Evolutionary conservation across 2,329 filamentous ascomycete genomes (phyloP), one percentile per base, ranked within the genome.

Genomic region (Hyphodiscus sp.): DNA sequence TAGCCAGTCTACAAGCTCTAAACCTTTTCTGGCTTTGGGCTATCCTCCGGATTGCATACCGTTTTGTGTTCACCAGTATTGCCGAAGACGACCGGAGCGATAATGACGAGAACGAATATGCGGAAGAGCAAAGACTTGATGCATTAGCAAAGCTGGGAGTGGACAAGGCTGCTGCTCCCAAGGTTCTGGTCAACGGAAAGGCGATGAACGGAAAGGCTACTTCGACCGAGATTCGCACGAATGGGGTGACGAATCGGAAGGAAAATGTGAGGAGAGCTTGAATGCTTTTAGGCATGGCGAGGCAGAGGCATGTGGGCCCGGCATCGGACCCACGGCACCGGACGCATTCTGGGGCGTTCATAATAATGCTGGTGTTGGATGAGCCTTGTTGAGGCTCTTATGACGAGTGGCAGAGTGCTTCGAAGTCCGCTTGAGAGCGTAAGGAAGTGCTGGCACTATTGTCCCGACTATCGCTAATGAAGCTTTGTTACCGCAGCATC

Each of bases 11-110:
- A 38, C 87, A 91, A 70, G 80, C 82, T 1, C 76, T 91, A 50
- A 91, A 91, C 68, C 69, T 91, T 10, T 90, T 91, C 72, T 91
- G 87, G 87, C 79, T 90, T 56, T 88, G 85, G 70, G 82, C 86
- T 69, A 90, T 91, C 63, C 66, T 86, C 53, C 78, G 86, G 58
- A 89, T 91, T 59, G 84, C 86, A 45, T 88, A 83, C 63, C 77
- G 86, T 55, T 87, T 89, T 61, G 73, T 87, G 18, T 74, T 80
- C 41, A 78, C 78, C 63, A 78, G 79, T 49, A 75, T 77, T 23
- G 78, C 77, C 30, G 79, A 82, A 50, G 87, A 91, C 63, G 87
- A 89, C 54, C 78, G 87, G 58, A 89, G 85, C 56, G 85, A 88
- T 19, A 81, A 86, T 63, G 84, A 86, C 47, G 80, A 82, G 20